A percentile compares a stretch with the other conserved stretches of the same genome.
Evolutionary conservation across 192 early-diverging fungal genomes (phyloP).

Genomic region (Dissophora globulifera): DNA sequence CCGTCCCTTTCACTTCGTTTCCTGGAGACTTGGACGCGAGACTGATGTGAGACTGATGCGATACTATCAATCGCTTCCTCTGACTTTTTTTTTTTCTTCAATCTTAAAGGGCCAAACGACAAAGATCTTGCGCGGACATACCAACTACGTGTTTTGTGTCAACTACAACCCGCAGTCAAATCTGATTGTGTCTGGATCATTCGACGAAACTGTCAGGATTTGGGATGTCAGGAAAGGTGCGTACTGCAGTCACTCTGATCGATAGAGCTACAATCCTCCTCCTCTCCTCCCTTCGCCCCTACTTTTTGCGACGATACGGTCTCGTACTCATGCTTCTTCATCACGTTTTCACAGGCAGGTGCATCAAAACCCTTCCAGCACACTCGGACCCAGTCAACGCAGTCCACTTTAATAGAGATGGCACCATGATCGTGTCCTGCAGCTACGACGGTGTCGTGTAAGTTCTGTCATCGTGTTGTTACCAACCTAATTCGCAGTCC

Average conservation of each 20-base stretch:
- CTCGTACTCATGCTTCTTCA: not conserved
- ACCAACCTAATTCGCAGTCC: too few species aligned
- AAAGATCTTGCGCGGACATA: slow-evolving; percentile 88
- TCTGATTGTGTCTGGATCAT: slow-evolving; percentile 95
- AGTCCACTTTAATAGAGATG: slow-evolving; percentile 97
- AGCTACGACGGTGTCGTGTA: slow-evolving; percentile 97
- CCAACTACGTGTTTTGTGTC: slow-evolving; percentile 97
- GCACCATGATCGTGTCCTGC: slow-evolving; percentile 94
- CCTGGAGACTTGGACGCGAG: too few species aligned
- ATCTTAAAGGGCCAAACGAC: slow-evolving; percentile 87
- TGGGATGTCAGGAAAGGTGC: slow-evolving; percentile 96
- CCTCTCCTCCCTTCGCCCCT: too few species aligned
- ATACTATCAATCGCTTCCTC: slow-evolving; percentile 18
- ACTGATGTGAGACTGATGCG: too few species aligned
- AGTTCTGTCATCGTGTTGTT: too few species aligned
- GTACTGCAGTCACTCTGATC: too few species aligned
- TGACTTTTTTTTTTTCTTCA: not conserved
- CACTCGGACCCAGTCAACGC: slow-evolving; percentile 97
- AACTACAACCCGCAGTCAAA: slow-evolving; percentile 96
- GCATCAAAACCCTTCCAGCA: slow-evolving; percentile 89
- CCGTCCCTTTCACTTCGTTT: too few species aligned
- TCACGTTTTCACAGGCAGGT: slow-evolving; percentile 74
- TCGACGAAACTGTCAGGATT: slow-evolving; percentile 96
- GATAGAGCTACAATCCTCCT: too few species aligned
- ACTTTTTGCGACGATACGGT: too few species aligned